Base-by-base conservation (phyloP, 192 early-diverging fungal genomes). In the Backusella luteola region DNA sequence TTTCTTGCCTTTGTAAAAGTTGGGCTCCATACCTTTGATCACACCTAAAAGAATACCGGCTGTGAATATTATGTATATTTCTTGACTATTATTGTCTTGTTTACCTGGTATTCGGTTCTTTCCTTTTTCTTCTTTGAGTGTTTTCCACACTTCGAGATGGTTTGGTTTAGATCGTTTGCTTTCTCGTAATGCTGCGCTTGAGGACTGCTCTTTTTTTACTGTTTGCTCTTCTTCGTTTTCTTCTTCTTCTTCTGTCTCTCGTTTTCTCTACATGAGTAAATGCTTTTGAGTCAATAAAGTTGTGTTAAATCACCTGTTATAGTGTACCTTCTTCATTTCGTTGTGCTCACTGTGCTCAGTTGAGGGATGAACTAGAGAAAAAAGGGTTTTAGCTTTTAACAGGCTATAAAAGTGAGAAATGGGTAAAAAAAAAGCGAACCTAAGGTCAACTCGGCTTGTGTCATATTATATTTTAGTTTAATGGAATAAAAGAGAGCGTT, bases 1-100 rank as follows among this genome's bases (percentile, higher is more conserved):
- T 42, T 80, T 73, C 41, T 68, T 76, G 42, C 52, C 53, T 34
- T 68, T 68, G n/a, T 63, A 63, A 63, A 63, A n/a, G 56, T 63
- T 63, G 56, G 56, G 56, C 56, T 63, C 56, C 56, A 63, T 63
- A 63, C 56, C 56, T 29, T 23, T 63, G 26, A 63, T 63, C 8
- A 63, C 56, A 5, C 56, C 56, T 63, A 23, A 23, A 15, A 44
- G 12, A 29, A 23, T 29, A 21, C 4, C 0, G 8, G 17, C 8
- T 11, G 14, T 44, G 5, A 49, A n/a, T 49, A 19, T 49, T 26
- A 63, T 44, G 14, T 42, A 53, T 53, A 21, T 56, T n/a, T 23
- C 21, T 23, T 42, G 6, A 21, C 12, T 39, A 1, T 29, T 41
- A 12, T 32, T 17, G 2, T 3, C 14, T 15, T 29, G 3, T 17